Evolutionary conservation across 1,284 basidiomycete species (phyloP), one percentile per base, ranked within the genome.

Genomic region (Leccinum subfulvum): DNA sequence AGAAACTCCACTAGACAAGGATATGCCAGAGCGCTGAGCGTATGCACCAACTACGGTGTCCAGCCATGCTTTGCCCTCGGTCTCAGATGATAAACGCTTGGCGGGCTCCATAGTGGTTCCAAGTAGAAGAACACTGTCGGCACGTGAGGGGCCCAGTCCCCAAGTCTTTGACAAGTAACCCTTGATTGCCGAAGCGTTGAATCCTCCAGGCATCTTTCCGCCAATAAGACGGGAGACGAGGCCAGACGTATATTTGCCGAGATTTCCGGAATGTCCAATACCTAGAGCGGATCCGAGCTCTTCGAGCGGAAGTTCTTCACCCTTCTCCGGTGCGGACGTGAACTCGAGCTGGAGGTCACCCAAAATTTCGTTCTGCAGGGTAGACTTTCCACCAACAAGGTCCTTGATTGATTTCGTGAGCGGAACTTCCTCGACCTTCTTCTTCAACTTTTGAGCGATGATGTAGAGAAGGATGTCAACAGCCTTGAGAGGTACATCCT

Each of bases 391-490:
- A 51, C 95, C 95, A 58, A 98, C 95, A 64, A 98, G 90, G 74
- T 99, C 97, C 79, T 98, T 98, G 83, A 99, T 96, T 1, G 95
- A 92, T 78, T 99, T 99, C 67, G 88, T 85, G n/a, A 95, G 82
- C 3, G 95, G 91, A 60, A 99, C 82, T 70, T 98, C 97, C 59
- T 89, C 84, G 41, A 95, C 84, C 65, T 82, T 86, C 84, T 98
- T 99, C 89, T 99, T 99, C 73, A 99, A 82, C 80, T 99, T 98
- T 81, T 99, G 97, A 1, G 97, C 95, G 64, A 99, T 90, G 75
- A 99, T 91, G 70, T 89, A 86, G 57, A 87, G 84, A 47, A 99
- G 85, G 30, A 97, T 92, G 67, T 99, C 97, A 69, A 91, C 81
- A 6, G 97, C 94, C 78, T 94, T 95, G 76, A 98, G 83, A 1